These are phyloP conservation scores for Crassisporium funariophilum DNA, from an alignment of 768 basidiomycete species.

Conservation along the genomic window DNA sequence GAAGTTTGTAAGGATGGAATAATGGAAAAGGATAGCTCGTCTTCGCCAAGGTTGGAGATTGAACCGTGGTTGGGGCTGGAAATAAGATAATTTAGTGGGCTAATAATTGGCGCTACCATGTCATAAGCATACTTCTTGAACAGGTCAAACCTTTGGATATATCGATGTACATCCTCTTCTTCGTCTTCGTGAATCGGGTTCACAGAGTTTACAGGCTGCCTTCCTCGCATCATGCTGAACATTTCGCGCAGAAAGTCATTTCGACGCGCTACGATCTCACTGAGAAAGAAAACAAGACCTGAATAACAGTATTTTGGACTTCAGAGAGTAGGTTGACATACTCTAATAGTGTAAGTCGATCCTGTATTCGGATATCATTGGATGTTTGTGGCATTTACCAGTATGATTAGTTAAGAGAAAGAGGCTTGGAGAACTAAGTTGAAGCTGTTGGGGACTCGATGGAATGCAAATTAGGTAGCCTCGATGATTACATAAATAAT, in stretches of 20 bases:
- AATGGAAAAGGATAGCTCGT: constrained; percentile 19
- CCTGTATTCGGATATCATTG: constrained; percentile 29
- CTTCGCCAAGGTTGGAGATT: constrained; percentile 27
- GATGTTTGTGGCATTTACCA: constrained; percentile 16
- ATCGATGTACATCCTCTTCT: constrained; percentile 47
- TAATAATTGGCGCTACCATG: constrained; percentile 2
- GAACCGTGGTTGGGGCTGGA: constrained; percentile 37
- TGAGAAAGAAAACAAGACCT: constrained; percentile 26
- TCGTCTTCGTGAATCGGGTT: constrained; percentile 41
- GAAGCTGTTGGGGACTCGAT: background rate
- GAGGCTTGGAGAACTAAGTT: constrained; percentile 1
- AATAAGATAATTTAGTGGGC: background rate
- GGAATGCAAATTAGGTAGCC: too few relatives aligned
- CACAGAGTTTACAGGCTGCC: constrained; percentile 45
- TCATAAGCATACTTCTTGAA: constrained; percentile 45
- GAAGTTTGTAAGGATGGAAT: constrained; percentile 1
- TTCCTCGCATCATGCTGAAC: constrained; percentile 63
- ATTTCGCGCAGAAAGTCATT: constrained; percentile 74
- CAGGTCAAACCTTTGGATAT: constrained; percentile 61
- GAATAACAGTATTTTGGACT: constrained; percentile 1
- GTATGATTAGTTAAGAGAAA: background rate
- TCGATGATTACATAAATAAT: too few relatives aligned
- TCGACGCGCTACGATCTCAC: constrained; percentile 63
- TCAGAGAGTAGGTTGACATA: constrained; percentile 22
- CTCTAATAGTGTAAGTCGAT: constrained; percentile 47